Base-by-base conservation (phyloP, 345 rosid species). In the Populus pruinosa region DNA sequence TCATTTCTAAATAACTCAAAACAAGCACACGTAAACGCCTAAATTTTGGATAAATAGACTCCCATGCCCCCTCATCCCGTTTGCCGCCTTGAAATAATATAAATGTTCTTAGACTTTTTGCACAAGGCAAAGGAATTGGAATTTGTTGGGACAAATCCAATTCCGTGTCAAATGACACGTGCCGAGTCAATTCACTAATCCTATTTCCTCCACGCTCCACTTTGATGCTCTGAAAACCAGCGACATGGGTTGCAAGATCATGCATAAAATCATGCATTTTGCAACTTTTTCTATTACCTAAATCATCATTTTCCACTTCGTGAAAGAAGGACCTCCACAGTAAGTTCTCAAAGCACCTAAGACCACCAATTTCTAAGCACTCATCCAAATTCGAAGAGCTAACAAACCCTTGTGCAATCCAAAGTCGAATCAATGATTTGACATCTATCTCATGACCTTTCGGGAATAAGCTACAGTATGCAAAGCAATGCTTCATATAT, bases 401-500 rank as follows among this genome's bases (percentile, higher is more conserved):
- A 64, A 84, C 2, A 55, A 78, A 43, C 61, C 84, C 84, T 72
- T 73, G 75, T 68, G 84, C 80, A 17, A 75, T 78, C 82, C 84
- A 86, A 5, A 76, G 69, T 0, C 18, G 76, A 63, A 82, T 71
- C 11, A 86, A 20, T 36, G 41, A 55, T 0, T 80, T 61, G n/a
- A 70, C 75, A 21, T 53, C 2, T 21, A 84, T 80, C 27, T 25
- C 59, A 14, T 69, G 72, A 43, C 75, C 83, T 73, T 79, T 87
- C 0, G 87, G 87, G 44, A 83, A 81, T 63, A 85, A 77, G 4
- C 83, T 75, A 71, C 89, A 85, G 23, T 79, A 79, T 20, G 87
- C 86, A 49, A 85, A 82, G 35, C 87, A 84, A 55, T 76, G 62
- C 68, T 84, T 87, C 70, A 82, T 66, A 66, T 69, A 74, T 41